Percentiles rank a stretch among this genome's conserved stretches.
Evolutionary conservation across 441 rosid genomes (phyloP).

Genomic region (Eutrema salsugineum): DNA sequence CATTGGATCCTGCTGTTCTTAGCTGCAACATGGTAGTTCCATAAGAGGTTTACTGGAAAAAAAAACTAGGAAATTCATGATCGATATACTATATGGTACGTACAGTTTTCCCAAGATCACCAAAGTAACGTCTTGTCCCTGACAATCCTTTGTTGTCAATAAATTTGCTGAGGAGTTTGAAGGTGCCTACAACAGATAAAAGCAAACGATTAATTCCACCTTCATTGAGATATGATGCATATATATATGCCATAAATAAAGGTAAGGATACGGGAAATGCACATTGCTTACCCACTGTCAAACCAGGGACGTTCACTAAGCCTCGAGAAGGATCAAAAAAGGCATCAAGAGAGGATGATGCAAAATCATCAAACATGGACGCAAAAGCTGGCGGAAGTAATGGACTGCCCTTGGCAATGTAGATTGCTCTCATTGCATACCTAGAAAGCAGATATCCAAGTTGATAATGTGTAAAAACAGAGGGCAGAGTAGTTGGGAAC

Average conservation of each 20-base stretch:
- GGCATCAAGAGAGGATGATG: slow-evolving; percentile 93
- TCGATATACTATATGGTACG: slow-evolving; percentile 26
- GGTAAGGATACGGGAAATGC: slow-evolving; percentile 3
- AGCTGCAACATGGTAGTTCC: slow-evolving; percentile 54
- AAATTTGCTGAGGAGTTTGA: slow-evolving; percentile 80
- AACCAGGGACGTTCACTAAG: slow-evolving; percentile 73
- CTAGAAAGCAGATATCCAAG: slow-evolving; percentile 38
- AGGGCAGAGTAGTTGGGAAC: background rate
- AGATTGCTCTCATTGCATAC: slow-evolving; percentile 92
- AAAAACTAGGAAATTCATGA: slow-evolving; percentile 15
- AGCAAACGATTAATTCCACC: slow-evolving; percentile 3
- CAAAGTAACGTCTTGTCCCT: slow-evolving; percentile 92
- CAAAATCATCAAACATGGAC: slow-evolving; percentile 87
- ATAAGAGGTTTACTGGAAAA: slow-evolving; percentile 1
- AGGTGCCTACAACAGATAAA: slow-evolving; percentile 57
- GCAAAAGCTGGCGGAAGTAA: slow-evolving; percentile 89
- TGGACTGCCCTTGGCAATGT: slow-evolving; percentile 92
- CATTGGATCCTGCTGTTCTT: slow-evolving; percentile 88
- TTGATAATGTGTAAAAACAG: slow-evolving; percentile 2
- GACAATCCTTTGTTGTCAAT: slow-evolving; percentile 72
- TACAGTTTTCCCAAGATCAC: slow-evolving; percentile 93
- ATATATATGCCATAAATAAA: slow-evolving; percentile 4
- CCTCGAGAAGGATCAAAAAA: slow-evolving; percentile 94
- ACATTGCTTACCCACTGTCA: slow-evolving; percentile 65
- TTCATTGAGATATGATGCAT: background rate